phyloP scores from a whole-genome alignment of 495 filamentous ascomycete genomes.

The Lasiosphaeria hispida region DNA sequence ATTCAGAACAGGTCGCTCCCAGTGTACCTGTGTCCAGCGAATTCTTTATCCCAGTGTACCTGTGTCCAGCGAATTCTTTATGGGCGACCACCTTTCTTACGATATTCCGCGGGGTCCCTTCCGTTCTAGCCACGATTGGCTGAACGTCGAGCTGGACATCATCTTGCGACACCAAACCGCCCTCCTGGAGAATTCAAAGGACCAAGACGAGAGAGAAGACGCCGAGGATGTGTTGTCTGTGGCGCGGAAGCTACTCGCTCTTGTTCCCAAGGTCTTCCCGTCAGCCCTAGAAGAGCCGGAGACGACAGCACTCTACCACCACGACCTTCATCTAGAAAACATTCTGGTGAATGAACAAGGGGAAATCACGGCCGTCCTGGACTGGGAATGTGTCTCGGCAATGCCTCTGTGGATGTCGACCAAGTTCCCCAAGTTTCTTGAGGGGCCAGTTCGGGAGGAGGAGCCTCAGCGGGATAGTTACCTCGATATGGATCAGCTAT shows the following conservation, averaged over 20 bases:
- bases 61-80: constrained; percentile 21
- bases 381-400: constrained; percentile 52
- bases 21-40: constrained; percentile 12
- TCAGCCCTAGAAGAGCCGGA: constrained; percentile 17
- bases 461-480: constrained; percentile 30
- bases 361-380: constrained; percentile 44
- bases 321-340: constrained; percentile 47
- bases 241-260: constrained; percentile 13
- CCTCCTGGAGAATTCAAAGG: constrained; percentile 9
- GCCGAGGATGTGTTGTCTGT: constrained; percentile 13
- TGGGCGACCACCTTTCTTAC: constrained; percentile 18
- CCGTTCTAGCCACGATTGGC: constrained; percentile 22
- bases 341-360: constrained; percentile 47
- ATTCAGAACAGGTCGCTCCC: not conserved
- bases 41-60: constrained; percentile 24
- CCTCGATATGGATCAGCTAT: constrained; percentile 19
- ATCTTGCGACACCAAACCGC: constrained; percentile 15
- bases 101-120: constrained; percentile 22
- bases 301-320: constrained; percentile 39
- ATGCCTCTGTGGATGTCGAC: constrained; percentile 47
- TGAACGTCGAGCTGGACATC: constrained; percentile 11
- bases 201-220: constrained; percentile 21
- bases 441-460: constrained; percentile 21
- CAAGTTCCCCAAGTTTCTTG: constrained; percentile 44
- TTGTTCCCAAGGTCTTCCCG: constrained; percentile 23